phyloP scores from a whole-genome alignment of 163 green algal genomes.

The Chloromonas sp. region DNA sequence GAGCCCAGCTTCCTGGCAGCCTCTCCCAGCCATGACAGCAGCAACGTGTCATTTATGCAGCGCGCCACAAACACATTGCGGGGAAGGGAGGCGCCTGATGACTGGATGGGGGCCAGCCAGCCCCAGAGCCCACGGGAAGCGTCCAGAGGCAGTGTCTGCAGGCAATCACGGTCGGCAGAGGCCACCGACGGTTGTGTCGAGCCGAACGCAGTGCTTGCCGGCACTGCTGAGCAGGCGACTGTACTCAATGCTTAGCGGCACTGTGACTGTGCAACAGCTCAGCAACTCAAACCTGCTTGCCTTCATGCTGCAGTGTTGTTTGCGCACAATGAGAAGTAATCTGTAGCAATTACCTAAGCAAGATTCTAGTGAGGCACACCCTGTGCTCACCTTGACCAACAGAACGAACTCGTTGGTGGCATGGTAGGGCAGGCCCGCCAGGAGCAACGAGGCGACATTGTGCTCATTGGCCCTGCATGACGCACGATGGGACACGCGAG shows the following conservation, averaged over 20 bases:
- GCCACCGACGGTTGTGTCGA: no score
- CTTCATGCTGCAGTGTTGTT: no score
- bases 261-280: no score
- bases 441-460: conserved; percentile 71
- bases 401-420: conserved; percentile 85
- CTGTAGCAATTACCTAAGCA: no score
- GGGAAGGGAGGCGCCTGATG: conserved; percentile 60
- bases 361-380: no score
- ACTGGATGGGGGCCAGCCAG: conserved; percentile 72
- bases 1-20: conserved; percentile 29
- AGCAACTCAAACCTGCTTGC: no score
- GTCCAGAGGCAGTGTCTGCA: conserved; percentile 53
- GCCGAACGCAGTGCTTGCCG: no score
- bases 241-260: no score
- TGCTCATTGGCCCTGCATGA: conserved; percentile 65
- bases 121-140: conserved; percentile 35
- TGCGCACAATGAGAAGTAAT: no score
- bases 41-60: conserved; percentile 55
- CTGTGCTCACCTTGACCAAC: conserved; percentile 59
- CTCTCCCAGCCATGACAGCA: conserved; percentile 65
- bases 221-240: no score
- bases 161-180: conserved; percentile 7
- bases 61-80: conserved; percentile 58
- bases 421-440: conserved; percentile 78
- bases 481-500: neutral